A percentile compares a stretch with the other conserved stretches of the same genome.
Conservation (phyloP, 176 grass and related monocot species). For the Oryza officinalis region DNA sequence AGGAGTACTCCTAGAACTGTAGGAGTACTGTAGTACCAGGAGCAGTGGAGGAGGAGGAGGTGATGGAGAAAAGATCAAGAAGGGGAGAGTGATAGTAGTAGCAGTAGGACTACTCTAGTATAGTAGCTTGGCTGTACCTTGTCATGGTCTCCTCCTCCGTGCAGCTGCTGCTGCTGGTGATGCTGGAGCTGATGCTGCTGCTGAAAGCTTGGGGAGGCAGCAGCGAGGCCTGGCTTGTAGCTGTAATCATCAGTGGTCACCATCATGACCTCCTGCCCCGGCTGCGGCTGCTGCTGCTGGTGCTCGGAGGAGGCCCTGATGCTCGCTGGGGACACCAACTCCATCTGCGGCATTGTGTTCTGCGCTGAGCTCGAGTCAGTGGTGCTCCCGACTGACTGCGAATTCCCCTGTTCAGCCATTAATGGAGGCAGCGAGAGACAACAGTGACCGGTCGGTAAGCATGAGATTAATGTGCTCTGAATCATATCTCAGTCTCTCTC, state of each 20-base stretch:
- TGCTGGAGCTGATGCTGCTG: neutral
- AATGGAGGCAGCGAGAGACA: constrained; percentile 37
- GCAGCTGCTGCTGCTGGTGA: constrained; percentile 30
- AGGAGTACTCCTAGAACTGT: neutral
- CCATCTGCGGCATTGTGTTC: constrained; percentile 73
- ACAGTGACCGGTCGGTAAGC: constrained; percentile 40
- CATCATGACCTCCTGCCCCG: constrained; percentile 65
- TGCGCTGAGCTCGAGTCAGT: constrained; percentile 89
- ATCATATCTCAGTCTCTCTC: neutral
- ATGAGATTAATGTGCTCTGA: constrained; percentile 22
- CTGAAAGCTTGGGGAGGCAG: constrained; percentile 49
- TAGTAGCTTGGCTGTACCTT: constrained; percentile 49
- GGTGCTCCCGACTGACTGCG: constrained; percentile 77
- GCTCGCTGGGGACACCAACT: constrained; percentile 62
- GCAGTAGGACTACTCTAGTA: neutral
- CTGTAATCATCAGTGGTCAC: constrained; percentile 69
- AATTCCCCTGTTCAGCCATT: constrained; percentile 75
- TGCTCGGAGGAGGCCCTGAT: constrained; percentile 47
- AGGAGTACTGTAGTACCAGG: neutral
- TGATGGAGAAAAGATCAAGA: constrained; percentile 42
- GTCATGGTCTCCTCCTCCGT: constrained; percentile 50
- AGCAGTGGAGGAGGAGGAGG: neutral
- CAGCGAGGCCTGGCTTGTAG: constrained; percentile 55
- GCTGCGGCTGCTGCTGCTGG: neutral
- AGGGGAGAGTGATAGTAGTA: neutral